Base-by-base conservation (phyloP, 225 moss, liverwort and hornwort species). In the Antitrichia curtipendula region DNA sequence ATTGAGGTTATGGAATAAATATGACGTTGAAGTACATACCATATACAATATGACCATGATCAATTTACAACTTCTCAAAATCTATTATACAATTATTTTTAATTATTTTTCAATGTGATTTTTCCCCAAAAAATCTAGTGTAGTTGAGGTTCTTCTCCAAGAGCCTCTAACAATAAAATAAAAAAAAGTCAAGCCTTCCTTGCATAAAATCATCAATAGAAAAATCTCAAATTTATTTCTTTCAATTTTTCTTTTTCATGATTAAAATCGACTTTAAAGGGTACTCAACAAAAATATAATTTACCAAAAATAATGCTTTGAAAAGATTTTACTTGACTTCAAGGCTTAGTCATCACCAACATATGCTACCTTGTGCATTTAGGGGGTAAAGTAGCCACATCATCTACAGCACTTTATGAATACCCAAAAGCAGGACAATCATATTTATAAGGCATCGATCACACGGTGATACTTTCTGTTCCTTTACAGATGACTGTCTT, bases 31-130 rank as follows among this genome's bases (percentile, higher is more conserved):
- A 32, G 31, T 12, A 20, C 12, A 29, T 45, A 45, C 10, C 10
- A 72, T 6, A 0, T 10, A 72, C n/a, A n/a, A n/a, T 9, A 73
- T 18, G 2, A 47, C 29, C 18, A 49, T 19, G 21, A 50, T 50
- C 0, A 0, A 50, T 21, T 50, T 34, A 12, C 0, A 5, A 0
- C 20, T 50, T 75, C 2, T 75, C 8, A 20, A 22, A 22, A 21
- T 20, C 13, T 50, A 21, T 4, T 75, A 7, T 32, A 20, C 12
- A 75, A 7, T 13, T 50, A 1, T 13, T 21, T 75, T 11, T 11
- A 72, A 29, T 73, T 5, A 70, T 41, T 27, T 70, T 27, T 0
- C 3, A 70, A 27, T 41, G 9, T 43, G 27, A 70, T 27, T 70
- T 15, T 25, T 25, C 1, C 5, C 3, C 8, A 5, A 41, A 24